A percentile compares a stretch with the other conserved stretches of the same genome.
Conservation (phyloP, 192 early-diverging fungal species). For the Entomortierella parvispora region DNA sequence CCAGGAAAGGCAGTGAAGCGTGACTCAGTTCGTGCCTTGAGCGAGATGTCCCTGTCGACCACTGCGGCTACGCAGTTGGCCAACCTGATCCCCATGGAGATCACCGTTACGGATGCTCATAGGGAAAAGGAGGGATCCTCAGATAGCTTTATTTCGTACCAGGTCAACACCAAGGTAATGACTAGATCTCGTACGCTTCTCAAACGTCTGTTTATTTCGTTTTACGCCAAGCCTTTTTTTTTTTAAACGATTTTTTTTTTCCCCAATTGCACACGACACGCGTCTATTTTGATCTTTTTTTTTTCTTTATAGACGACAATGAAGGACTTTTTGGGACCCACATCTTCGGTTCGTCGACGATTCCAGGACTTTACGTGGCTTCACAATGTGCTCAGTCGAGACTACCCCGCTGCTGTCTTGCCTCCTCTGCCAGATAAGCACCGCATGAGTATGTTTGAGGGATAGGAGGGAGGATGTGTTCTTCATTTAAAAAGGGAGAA, state of each 20-base stretch:
- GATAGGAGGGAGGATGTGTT: too few species aligned
- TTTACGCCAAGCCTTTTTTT: constrained; percentile 14
- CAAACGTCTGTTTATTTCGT: background rate
- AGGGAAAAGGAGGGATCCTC: constrained; percentile 92
- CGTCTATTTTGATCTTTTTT: background rate
- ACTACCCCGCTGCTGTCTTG: constrained; percentile 84
- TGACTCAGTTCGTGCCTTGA: constrained; percentile 9
- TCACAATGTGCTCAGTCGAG: constrained; percentile 74
- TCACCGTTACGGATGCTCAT: constrained; percentile 81
- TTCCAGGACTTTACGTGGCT: constrained; percentile 97
- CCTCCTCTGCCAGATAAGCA: constrained; percentile 94
- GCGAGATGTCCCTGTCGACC: constrained; percentile 26
- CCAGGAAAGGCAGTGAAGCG: constrained; percentile 45
- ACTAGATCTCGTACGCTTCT: background rate
- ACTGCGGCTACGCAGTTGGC: constrained; percentile 26
- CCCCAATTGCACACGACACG: background rate
- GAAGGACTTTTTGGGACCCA: constrained; percentile 59
- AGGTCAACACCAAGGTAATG: constrained; percentile 79
- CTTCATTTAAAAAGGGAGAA: too few species aligned
- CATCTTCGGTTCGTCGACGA: constrained; percentile 81
- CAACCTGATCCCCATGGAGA: constrained; percentile 56
- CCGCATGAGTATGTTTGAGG: constrained; percentile 84
- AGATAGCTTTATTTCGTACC: constrained; percentile 84
- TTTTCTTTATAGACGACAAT: constrained; percentile 64
- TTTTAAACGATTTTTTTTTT: constrained; percentile 22